phyloP scores from a whole-genome alignment of 83 land plant genomes.

The Diphasiastrum complanatum region DNA sequence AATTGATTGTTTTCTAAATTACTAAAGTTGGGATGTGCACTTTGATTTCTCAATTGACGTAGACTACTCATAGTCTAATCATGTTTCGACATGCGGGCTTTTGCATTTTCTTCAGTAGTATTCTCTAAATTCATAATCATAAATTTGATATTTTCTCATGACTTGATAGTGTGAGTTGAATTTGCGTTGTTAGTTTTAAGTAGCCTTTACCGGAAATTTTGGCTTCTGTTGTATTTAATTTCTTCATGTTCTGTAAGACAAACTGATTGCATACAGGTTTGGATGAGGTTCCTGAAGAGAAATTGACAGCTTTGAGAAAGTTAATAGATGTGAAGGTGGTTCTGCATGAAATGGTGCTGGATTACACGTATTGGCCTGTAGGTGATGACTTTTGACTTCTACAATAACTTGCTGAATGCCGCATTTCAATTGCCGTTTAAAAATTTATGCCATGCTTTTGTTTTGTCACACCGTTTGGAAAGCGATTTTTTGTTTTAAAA shows the following conservation, averaged over 20 bases:
- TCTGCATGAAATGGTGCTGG: conserved; percentile 59
- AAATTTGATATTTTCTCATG: too few relatives aligned
- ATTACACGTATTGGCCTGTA: conserved; percentile 83
- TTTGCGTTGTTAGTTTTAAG: neutral
- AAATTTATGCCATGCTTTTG: neutral
- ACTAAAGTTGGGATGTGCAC: too few relatives aligned
- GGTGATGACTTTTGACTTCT: conserved; percentile 35
- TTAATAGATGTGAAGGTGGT: conserved; percentile 57
- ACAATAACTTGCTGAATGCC: neutral
- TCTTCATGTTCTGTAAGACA: conserved; percentile 7
- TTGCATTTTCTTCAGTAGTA: too few relatives aligned
- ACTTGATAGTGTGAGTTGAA: too few relatives aligned
- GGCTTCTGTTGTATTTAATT: neutral
- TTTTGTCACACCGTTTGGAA: too few relatives aligned
- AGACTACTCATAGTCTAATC: too few relatives aligned
- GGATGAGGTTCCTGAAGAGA: conserved; percentile 53
- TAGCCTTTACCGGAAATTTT: neutral
- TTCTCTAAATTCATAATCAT: too few relatives aligned
- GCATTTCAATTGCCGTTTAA: neutral
- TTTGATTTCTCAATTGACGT: too few relatives aligned
- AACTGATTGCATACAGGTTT: conserved; percentile 41
- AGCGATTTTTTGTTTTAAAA: too few relatives aligned
- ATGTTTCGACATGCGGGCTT: too few relatives aligned
- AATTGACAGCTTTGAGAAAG: conserved; percentile 41
- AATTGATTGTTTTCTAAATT: too few relatives aligned